Base-by-base conservation (phyloP, 805 yeast genomes). In the Myxozyma nipponensis region DNA sequence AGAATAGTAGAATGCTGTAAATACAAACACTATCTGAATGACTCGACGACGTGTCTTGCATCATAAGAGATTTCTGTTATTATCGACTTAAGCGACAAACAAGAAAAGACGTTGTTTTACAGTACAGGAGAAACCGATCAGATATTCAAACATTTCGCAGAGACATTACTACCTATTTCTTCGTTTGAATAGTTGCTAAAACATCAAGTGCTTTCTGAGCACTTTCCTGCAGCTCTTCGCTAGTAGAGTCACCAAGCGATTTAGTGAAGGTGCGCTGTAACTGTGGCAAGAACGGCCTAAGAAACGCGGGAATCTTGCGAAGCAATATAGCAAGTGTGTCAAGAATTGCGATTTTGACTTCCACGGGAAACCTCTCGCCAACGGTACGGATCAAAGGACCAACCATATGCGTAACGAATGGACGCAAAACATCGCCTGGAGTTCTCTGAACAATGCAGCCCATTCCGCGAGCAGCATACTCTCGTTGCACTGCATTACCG, bases 361-460 rank as follows among this genome's bases (percentile, higher is more conserved):
- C 96, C 54, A 95, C 77, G 17, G 83, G 78, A 59, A 87, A 91
- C 68, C 96, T 82, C 69, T 93, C 99, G 64, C 99, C 98, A 64
- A 91, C 86, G 49, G 91, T 95, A 76, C 99, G 88, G 70, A 93
- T 93, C 64, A 93, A 77, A 36, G 98, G 98, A 71, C 99, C 99
- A 24, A 96, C 90, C 57, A 95, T 87, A 24, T 82, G 81, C 6
- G 98, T 91, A 21, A 95, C 96, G 69, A 83, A 86, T 30, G 96
- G 86, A 67, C 82, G 86, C 69, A 93, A 78, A 28, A 59, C 49
- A 52, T 77, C 81, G 9, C 78, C 74, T 19, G 93, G 93, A 0
- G 98, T 86, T 62, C 88, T 82, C 42, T 83, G 84, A 41, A 90
- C 85, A 51, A 93, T 72, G 63, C 83, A 90, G 3, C 95, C 93